Conservation (phyloP, 371 early-diverging fungal species). For the Rhizopus microsporus region DNA sequence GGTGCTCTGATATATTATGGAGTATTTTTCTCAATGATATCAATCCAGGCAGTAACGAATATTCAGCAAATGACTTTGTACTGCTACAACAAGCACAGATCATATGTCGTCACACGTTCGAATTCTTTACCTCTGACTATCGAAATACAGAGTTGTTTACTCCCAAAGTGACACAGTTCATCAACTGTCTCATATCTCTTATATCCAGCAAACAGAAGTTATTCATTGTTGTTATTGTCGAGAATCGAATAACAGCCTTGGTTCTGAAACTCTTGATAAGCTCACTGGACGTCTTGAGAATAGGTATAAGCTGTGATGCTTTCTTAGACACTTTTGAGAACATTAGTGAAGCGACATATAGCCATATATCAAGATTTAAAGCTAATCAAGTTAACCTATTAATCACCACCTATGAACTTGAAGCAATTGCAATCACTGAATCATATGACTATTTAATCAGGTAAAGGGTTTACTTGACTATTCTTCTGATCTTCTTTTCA, state of each 20-base stretch:
- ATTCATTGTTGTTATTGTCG: slow-evolving; percentile 82
- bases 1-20: slow-evolving; percentile 62
- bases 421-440: slow-evolving; percentile 95
- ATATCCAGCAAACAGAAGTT: slow-evolving; percentile 39
- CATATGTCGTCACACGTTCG: neutral
- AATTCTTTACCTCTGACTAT: slow-evolving; percentile 25
- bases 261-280: slow-evolving; percentile 57
- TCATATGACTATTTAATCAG: slow-evolving; percentile 89
- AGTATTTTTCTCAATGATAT: slow-evolving; percentile 27
- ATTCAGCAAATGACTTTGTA: slow-evolving; percentile 18
- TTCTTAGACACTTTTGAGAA: slow-evolving; percentile 63
- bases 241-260: slow-evolving; percentile 68
- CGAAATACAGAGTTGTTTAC: slow-evolving; percentile 38
- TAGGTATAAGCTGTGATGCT: slow-evolving; percentile 49
- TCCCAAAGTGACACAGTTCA: slow-evolving; percentile 60
- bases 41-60: slow-evolving; percentile 6
- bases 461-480: slow-evolving; percentile 24
- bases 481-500: no score
- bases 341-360: slow-evolving; percentile 31
- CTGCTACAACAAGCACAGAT: slow-evolving; percentile 18
- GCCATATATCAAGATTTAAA: slow-evolving; percentile 60
- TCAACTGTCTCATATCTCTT: slow-evolving; percentile 50
- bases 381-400: slow-evolving; percentile 71
- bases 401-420: slow-evolving; percentile 92
- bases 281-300: slow-evolving; percentile 41